Conservation (phyloP, 1,284 basidiomycete genomes). For the Ceratobasidium sp. region DNA sequence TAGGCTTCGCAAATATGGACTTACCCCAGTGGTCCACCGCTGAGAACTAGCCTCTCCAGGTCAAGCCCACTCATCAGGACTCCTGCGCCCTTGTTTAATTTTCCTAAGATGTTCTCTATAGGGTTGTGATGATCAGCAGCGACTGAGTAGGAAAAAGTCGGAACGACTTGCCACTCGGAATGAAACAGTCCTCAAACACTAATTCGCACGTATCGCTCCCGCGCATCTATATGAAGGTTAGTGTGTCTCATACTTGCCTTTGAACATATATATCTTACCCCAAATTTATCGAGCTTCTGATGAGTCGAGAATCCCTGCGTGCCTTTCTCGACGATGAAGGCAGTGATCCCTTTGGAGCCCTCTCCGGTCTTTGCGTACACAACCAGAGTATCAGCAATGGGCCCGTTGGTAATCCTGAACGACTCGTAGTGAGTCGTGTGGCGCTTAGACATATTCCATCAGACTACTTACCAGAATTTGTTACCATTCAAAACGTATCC, state of each 20-base stretch:
- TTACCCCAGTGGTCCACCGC: conserved; percentile 81
- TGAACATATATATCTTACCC: conserved; percentile 55
- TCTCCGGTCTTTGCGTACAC: conserved; percentile 92
- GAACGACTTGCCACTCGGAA: conserved; percentile 74
- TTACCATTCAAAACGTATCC: conserved; percentile 87
- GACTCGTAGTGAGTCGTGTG: no score
- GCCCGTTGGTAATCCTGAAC: conserved; percentile 93
- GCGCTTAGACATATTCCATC: no score
- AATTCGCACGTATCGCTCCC: conserved; percentile 95
- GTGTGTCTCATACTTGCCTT: conserved; percentile 5
- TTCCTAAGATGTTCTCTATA: conserved; percentile 85
- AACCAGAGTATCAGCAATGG: conserved; percentile 86
- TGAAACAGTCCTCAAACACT: conserved; percentile 90
- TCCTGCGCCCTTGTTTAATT: conserved; percentile 79
- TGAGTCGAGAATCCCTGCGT: conserved; percentile 89
- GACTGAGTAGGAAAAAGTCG: neutral
- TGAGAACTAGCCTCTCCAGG: conserved; percentile 89
- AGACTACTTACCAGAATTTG: conserved; percentile 82
- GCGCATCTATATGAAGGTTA: conserved; percentile 68
- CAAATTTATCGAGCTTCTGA: conserved; percentile 93
- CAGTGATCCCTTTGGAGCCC: conserved; percentile 89
- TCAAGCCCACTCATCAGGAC: conserved; percentile 97
- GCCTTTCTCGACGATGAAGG: conserved; percentile 87
- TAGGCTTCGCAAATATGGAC: no score
- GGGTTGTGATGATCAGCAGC: neutral